A percentile compares a stretch with the other conserved stretches of the same genome.
phyloP scores from a whole-genome alignment of 2,329 filamentous ascomycete genomes.

The Aspergillus aculeatinus region DNA sequence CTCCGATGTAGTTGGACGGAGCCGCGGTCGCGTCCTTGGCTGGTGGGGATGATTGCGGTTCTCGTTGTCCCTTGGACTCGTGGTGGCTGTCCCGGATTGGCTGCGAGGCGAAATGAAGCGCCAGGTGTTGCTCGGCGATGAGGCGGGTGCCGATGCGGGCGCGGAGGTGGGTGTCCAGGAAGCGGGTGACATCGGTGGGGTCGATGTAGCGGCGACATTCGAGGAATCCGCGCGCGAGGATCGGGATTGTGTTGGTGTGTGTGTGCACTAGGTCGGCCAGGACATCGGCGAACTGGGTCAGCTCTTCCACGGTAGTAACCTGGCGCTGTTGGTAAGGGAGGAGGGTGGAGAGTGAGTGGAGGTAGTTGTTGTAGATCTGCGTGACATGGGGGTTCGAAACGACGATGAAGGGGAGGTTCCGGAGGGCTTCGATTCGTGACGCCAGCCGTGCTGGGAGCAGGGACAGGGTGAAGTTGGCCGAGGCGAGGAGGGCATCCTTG shows the following conservation, averaged over 20 bases:
- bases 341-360: slow-evolving; percentile 86
- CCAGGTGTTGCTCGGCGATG: slow-evolving; percentile 95
- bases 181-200: slow-evolving; percentile 77
- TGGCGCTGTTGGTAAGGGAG: slow-evolving; percentile 75
- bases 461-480: slow-evolving; percentile 92
- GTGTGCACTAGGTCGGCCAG: slow-evolving; percentile 94
- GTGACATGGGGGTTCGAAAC: slow-evolving; percentile 96
- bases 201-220: slow-evolving; percentile 91
- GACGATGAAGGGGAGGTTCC: slow-evolving; percentile 94
- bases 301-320: slow-evolving; percentile 78
- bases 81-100: slow-evolving; percentile 60
- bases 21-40: slow-evolving; percentile 21
- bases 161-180: slow-evolving; percentile 89
- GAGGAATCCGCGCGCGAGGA: slow-evolving; percentile 85
- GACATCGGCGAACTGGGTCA: slow-evolving; percentile 86
- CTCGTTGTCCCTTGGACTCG: slow-evolving; percentile 16
- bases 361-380: slow-evolving; percentile 93
- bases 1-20: slow-evolving; percentile 74
- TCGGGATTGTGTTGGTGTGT: slow-evolving; percentile 90
- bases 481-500: slow-evolving; percentile 74
- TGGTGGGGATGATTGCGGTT: too few relatives aligned
- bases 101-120: slow-evolving; percentile 73
- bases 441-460: slow-evolving; percentile 90
- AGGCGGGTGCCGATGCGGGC: slow-evolving; percentile 91
- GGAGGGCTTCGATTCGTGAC: slow-evolving; percentile 86